A percentile compares a stretch with the other conserved stretches of the same genome.
Evolutionary conservation across 768 basidiomycete species (phyloP).

Genomic region (Tephrocybe rancida): DNA sequence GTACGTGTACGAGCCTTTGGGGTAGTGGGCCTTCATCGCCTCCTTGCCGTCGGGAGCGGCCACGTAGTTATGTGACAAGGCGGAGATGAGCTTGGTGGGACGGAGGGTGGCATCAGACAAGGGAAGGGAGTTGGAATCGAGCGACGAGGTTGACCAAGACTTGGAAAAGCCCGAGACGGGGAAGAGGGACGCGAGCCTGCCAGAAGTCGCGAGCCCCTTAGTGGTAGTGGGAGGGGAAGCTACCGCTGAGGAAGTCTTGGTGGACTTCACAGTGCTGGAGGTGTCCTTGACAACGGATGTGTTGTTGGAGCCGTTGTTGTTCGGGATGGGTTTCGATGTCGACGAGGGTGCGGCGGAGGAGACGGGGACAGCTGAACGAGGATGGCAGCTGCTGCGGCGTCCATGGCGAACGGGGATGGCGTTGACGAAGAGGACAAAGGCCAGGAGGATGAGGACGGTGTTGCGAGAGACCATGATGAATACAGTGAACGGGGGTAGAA

Average conservation of each 20-base stretch:
- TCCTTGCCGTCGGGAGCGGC: slow-evolving; percentile 51
- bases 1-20: slow-evolving; percentile 59
- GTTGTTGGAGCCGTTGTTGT: not conserved
- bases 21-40: slow-evolving; percentile 55
- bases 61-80: slow-evolving; percentile 43
- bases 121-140: slow-evolving; percentile 32
- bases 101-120: slow-evolving; percentile 49
- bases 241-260: slow-evolving; percentile 11
- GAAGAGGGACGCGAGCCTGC: slow-evolving; percentile 38
- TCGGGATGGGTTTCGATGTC: not conserved
- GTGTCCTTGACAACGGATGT: not conserved
- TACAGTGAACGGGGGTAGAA: slow-evolving; percentile 16
- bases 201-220: slow-evolving; percentile 4
- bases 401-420: slow-evolving; percentile 20
- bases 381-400: slow-evolving; percentile 13
- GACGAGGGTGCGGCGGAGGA: slow-evolving; percentile 5
- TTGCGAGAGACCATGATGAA: slow-evolving; percentile 24
- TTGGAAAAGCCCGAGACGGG: slow-evolving; percentile 34
- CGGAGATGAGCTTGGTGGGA: slow-evolving; percentile 37
- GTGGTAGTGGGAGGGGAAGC: slow-evolving; percentile 10
- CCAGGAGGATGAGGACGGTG: slow-evolving; percentile 23
- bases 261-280: slow-evolving; percentile 6
- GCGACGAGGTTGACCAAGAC: slow-evolving; percentile 51
- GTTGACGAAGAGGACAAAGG: slow-evolving; percentile 23
- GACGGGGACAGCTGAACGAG: slow-evolving; percentile 4